Percentiles rank a stretch among this genome's conserved stretches.
Conservation (phyloP, 1,284 basidiomycete species). For the Rugosomyces carneus region DNA sequence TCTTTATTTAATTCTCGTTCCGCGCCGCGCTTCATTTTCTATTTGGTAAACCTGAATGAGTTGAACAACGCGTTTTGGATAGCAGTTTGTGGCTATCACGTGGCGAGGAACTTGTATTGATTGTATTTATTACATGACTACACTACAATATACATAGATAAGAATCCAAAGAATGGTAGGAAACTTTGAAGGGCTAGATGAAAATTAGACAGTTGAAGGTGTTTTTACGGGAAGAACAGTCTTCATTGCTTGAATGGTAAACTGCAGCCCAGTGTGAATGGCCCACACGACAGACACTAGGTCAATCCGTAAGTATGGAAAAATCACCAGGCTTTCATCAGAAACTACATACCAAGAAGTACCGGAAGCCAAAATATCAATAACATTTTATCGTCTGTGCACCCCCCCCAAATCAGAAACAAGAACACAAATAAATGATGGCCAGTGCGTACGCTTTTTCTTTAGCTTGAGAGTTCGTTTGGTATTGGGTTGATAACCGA, state of each 20-base stretch:
- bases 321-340: background rate
- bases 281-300: slow-evolving; percentile 66
- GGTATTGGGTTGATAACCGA: slow-evolving; percentile 52
- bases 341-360: slow-evolving; percentile 56
- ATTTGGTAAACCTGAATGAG: slow-evolving; percentile 3
- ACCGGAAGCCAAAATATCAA: slow-evolving; percentile 93
- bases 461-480: slow-evolving; percentile 47
- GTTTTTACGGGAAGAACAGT: slow-evolving; percentile 44
- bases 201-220: slow-evolving; percentile 16
- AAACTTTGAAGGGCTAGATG: slow-evolving; percentile 10
- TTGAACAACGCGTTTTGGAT: too few relatives aligned
- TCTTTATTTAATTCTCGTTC: slow-evolving; percentile 69
- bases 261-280: slow-evolving; percentile 49
- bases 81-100: too few relatives aligned
- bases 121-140: background rate
- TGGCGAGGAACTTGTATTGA: slow-evolving; percentile 1
- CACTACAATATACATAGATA: background rate
- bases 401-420: slow-evolving; percentile 5
- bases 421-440: background rate
- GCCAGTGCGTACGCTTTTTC: slow-evolving; percentile 61
- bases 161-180: slow-evolving; percentile 1
- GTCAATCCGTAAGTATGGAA: slow-evolving; percentile 8
- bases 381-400: slow-evolving; percentile 85
- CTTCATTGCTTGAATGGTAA: slow-evolving; percentile 49
- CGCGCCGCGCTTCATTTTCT: slow-evolving; percentile 75